Evolutionary conservation across 129 eudicot species (phyloP), one percentile per base, ranked within the genome.

Genomic region (Helianthus tuberosus): DNA sequence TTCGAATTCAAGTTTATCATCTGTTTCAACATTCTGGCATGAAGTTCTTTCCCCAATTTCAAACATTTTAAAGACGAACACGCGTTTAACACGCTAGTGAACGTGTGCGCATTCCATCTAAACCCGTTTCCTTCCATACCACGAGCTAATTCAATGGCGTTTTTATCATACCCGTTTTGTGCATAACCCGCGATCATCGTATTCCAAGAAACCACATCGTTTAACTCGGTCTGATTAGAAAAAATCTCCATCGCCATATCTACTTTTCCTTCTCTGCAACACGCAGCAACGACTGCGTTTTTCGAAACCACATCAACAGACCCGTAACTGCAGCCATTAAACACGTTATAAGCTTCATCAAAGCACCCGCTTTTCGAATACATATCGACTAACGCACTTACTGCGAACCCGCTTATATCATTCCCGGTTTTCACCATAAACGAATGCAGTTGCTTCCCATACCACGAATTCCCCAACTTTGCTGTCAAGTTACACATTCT

Each of bases 251-350:
- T 11, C 0, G 97, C 97, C 79, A 78, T 72, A n/a, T 86, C 86
- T 49, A 91, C 44, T 36, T 82, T 77, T 35, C 96, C 96, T 76
- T 88, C 91, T 54, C 97, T 88, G 38, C 84, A 88, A 76, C 97
- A 94, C 63, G 99, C 97, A 12, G 97, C 99, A n/a, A 94, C 80
- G 69, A 82, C 80, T 3, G 97, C 96, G 67, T 94, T 94, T 77
- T 88, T 94, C 1, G 95, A 86, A 48, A 86, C 96, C 66, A 76
- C 79, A 64, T 91, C 99, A 38, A 83, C 69, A 11, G 70, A 67
- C 49, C 69, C 81, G 13, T 54, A 51, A 64, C 50, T 39, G 63
- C 83, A 60, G 62, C 82, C 88, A 64, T 88, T 62, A 81, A 85
- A 89, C 35, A 73, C 94, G 51, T 63, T 78, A 60, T 69, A 85